Percentiles rank a stretch among this genome's conserved stretches.
Conservation (phyloP, 2,329 filamentous ascomycete genomes). For the Aureobasidium sp. region DNA sequence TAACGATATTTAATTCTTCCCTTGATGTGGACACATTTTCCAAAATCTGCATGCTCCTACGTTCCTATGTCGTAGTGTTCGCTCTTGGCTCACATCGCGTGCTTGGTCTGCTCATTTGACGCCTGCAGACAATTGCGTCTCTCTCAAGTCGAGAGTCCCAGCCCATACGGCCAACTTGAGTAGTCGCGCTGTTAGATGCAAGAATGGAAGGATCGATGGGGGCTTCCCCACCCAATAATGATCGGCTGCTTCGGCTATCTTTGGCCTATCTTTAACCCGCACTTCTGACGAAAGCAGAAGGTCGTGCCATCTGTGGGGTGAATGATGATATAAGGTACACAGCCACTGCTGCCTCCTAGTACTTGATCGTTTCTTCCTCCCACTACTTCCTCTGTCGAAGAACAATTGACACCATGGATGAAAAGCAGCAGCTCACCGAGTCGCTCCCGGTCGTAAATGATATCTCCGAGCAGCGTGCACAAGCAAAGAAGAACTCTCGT, state of each 20-base stretch:
- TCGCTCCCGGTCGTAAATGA: not conserved
- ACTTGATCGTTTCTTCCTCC: not conserved
- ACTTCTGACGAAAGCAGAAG: not conserved
- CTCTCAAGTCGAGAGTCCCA: no score
- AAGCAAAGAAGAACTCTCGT: conserved; percentile 7
- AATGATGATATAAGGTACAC: conserved; percentile 14
- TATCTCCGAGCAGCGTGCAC: conserved; percentile 1
- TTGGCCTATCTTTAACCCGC: conserved; percentile 9
- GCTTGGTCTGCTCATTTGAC: not conserved
- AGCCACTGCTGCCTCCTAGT: conserved; percentile 1
- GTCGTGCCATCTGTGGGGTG: conserved; percentile 10
- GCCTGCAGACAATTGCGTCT: no score
- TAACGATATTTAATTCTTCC: not conserved
- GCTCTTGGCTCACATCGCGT: not conserved
- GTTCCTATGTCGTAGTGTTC: not conserved
- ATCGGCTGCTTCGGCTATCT: conserved; percentile 10
- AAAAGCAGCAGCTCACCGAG: conserved; percentile 21
- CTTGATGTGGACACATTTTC: not conserved
- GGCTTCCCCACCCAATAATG: not conserved
- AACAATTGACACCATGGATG: conserved; percentile 7
- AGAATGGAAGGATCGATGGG: not conserved
- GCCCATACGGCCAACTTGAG: no score
- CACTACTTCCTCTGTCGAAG: not conserved
- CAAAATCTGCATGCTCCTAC: not conserved
- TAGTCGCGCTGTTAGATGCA: not conserved